Evolutionary conservation across 2,329 filamentous ascomycete species (phyloP).

Genomic region (Hypoxylon sp.): DNA sequence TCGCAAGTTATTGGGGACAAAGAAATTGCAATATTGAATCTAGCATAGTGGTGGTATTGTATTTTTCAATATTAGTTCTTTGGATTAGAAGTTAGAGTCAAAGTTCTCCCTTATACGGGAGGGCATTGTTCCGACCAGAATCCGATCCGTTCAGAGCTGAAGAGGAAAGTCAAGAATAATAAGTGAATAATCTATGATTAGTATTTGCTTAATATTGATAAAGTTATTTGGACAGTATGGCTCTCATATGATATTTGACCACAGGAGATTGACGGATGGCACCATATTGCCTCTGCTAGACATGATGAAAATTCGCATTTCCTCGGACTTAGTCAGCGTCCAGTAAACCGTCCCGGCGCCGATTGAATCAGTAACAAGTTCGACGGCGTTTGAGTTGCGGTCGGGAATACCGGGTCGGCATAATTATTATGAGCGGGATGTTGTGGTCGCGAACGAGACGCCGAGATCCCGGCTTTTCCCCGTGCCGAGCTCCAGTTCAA

Average conservation of each 20-base stretch:
- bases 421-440: constrained; percentile 40
- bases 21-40: neutral
- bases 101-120: neutral
- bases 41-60: neutral
- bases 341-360: constrained; percentile 20
- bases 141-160: neutral
- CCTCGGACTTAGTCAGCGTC: constrained; percentile 23
- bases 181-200: neutral
- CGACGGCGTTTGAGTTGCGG: constrained; percentile 33
- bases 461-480: constrained; percentile 55
- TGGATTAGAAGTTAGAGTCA: neutral
- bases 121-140: neutral
- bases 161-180: neutral
- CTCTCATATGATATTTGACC: neutral
- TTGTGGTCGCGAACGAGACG: constrained; percentile 14
- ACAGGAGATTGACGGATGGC: too few relatives aligned
- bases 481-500: constrained; percentile 41
- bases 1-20: constrained; percentile 5
- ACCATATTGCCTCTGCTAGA: neutral
- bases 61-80: neutral
- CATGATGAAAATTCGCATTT: neutral
- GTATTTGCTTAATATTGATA: neutral
- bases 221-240: neutral
- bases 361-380: constrained; percentile 19
- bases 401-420: constrained; percentile 38